Conservation (phyloP, 1,284 basidiomycete species). For the Austropuccinia psidii region DNA sequence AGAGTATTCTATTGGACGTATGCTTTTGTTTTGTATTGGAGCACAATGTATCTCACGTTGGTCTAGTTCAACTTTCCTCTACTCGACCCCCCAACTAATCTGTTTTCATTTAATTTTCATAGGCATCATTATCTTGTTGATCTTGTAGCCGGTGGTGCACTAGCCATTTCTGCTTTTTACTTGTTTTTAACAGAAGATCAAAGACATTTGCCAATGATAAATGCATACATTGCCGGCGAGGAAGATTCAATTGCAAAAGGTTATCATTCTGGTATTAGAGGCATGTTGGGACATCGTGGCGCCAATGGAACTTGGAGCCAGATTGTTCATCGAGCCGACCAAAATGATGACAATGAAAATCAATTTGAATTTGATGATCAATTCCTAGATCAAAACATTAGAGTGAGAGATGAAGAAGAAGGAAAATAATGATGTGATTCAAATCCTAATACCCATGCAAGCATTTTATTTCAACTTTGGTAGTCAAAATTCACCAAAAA, state of each 20-base stretch:
- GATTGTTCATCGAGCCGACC: background rate
- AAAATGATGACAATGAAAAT: background rate
- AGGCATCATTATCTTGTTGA: slow-evolving; percentile 81
- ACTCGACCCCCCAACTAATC: slow-evolving; percentile 66
- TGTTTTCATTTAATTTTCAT: background rate
- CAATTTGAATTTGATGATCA: slow-evolving; percentile 3
- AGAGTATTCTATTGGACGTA: slow-evolving; percentile 68
- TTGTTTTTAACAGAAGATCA: slow-evolving; percentile 69
- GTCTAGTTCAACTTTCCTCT: slow-evolving; percentile 45
- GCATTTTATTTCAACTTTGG: too few species aligned
- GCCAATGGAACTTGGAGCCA: slow-evolving; percentile 29
- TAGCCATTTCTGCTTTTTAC: slow-evolving; percentile 82
- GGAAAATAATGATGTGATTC: too few species aligned
- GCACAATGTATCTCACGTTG: slow-evolving; percentile 63
- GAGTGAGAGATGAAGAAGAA: background rate
- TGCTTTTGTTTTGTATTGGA: slow-evolving; percentile 85
- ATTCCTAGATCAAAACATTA: background rate
- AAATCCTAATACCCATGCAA: too few species aligned
- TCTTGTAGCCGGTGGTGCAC: slow-evolving; percentile 83
- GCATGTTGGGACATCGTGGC: slow-evolving; percentile 32
- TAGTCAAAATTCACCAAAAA: too few species aligned
- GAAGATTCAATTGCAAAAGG: slow-evolving; percentile 36
- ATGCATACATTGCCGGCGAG: slow-evolving; percentile 31
- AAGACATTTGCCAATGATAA: slow-evolving; percentile 35
- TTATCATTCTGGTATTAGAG: slow-evolving; percentile 28